These are phyloP conservation scores for Penicillium odoratum DNA, from an alignment of 495 filamentous ascomycete species.

Conservation along the genomic window DNA sequence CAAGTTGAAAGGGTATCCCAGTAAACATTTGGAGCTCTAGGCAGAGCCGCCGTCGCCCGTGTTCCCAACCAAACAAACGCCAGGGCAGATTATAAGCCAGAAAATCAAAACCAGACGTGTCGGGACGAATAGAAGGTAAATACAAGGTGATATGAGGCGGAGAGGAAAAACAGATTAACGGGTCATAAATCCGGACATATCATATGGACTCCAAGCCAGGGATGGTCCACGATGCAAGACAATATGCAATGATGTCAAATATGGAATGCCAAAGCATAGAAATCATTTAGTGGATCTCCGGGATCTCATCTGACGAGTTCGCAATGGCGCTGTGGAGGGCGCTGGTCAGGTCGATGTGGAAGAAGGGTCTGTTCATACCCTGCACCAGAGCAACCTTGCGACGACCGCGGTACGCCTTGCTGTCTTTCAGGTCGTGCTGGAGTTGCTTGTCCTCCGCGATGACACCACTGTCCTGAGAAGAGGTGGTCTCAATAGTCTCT, in stretches of 20 bases:
- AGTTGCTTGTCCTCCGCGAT: conserved; percentile 43
- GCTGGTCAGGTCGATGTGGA: conserved; percentile 92
- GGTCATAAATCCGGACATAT: conserved; percentile 23
- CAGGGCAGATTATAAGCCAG: not conserved
- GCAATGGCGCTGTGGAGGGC: conserved; percentile 86
- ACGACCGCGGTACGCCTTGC: conserved; percentile 43
- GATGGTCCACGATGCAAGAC: conserved; percentile 21
- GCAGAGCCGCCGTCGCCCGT: not conserved
- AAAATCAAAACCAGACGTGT: not conserved
- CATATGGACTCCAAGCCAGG: conserved; percentile 27
- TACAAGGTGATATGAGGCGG: not conserved
- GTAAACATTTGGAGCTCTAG: not conserved
- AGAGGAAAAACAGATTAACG: conserved; percentile 20
- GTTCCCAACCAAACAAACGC: conserved; percentile 1
- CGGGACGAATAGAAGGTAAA: not conserved
- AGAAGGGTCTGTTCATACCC: conserved; percentile 84
- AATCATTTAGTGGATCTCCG: conserved; percentile 12
- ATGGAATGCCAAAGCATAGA: not conserved
- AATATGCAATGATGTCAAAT: conserved; percentile 1
- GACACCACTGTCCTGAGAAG: conserved; percentile 31
- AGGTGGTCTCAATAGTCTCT: conserved; percentile 29
- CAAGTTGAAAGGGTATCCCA: conserved; percentile 18
- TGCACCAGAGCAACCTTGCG: conserved; percentile 68
- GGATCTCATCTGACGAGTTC: conserved; percentile 51
- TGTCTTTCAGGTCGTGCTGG: conserved; percentile 45